A percentile compares a stretch with the other conserved stretches of the same genome.
Conservation (phyloP, 2,329 filamentous ascomycete species). For the Apiospora marii region DNA sequence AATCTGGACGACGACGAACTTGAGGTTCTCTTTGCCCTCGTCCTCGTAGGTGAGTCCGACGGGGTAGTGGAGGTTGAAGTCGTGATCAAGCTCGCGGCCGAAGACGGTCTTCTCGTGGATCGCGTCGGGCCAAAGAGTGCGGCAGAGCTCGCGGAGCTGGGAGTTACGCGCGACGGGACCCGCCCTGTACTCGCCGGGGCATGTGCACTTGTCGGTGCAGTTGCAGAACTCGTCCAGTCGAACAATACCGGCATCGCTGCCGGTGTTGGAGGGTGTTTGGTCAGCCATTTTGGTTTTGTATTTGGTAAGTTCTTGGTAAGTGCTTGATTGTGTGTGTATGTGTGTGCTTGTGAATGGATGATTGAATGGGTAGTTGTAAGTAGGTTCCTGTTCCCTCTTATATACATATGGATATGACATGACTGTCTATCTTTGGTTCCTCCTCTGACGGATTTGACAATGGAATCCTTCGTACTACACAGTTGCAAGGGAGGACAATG, state of each 20-base stretch:
- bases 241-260: neutral
- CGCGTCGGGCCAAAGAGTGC: neutral
- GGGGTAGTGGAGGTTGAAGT: neutral
- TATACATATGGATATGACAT: neutral
- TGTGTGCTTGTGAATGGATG: neutral
- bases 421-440: neutral
- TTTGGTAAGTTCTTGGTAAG: neutral
- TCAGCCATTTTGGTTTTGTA: neutral
- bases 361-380: neutral
- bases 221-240: neutral
- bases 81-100: neutral
- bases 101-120: neutral
- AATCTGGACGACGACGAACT: neutral
- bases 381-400: neutral
- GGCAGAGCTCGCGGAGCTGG: neutral
- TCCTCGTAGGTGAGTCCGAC: neutral
- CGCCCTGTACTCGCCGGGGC: neutral
- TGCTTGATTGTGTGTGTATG: neutral
- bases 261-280: neutral
- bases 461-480: neutral
- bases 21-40: neutral
- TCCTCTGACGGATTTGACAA: neutral
- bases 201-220: neutral
- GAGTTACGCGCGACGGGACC: neutral
- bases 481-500: neutral